Percentiles rank a stretch among this genome's conserved stretches.
phyloP scores from a whole-genome alignment of 2,329 filamentous ascomycete species.

The Sclerotiophoma versabilis region DNA sequence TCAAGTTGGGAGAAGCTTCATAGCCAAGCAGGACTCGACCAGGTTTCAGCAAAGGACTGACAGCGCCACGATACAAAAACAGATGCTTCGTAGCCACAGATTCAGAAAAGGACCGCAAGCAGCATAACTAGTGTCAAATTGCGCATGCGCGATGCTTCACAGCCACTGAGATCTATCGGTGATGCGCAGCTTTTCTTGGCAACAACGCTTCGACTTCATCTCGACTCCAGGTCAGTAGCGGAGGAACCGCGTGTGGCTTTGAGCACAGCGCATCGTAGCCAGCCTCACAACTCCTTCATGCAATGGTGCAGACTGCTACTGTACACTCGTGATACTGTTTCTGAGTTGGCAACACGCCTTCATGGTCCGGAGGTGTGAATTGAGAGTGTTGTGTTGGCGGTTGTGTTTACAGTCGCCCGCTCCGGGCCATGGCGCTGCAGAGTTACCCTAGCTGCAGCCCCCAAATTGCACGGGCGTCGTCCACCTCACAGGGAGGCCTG shows the following conservation, averaged over 20 bases:
- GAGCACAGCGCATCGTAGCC: constrained; percentile 4
- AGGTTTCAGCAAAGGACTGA: constrained; percentile 8
- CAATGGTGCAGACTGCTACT: constrained; percentile 4
- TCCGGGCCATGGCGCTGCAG: constrained; percentile 1
- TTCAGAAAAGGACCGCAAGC: not conserved
- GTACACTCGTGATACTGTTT: constrained; percentile 3
- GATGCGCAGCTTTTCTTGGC: constrained; percentile 12
- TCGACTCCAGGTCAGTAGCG: constrained; percentile 4
- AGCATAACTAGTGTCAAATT: constrained; percentile 1
- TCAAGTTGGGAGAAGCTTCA: constrained; percentile 23
- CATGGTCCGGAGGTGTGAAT: constrained; percentile 1
- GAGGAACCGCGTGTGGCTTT: constrained; percentile 4
- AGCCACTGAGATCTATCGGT: constrained; percentile 13
- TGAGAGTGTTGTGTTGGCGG: not conserved
- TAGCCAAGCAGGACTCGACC: constrained; percentile 13
- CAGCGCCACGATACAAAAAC: constrained; percentile 10
- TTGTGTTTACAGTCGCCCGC: not conserved
- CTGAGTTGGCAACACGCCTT: constrained; percentile 4
- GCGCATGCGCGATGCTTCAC: constrained; percentile 3
- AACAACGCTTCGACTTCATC: constrained; percentile 6
- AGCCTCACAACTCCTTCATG: constrained; percentile 1
- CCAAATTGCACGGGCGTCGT: constrained; percentile 1
- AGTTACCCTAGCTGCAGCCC: not conserved
- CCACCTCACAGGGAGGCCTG: not conserved
- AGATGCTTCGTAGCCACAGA: constrained; percentile 6